phyloP scores from a whole-genome alignment of 192 early-diverging fungal species.

The Linnemannia elongata region DNA sequence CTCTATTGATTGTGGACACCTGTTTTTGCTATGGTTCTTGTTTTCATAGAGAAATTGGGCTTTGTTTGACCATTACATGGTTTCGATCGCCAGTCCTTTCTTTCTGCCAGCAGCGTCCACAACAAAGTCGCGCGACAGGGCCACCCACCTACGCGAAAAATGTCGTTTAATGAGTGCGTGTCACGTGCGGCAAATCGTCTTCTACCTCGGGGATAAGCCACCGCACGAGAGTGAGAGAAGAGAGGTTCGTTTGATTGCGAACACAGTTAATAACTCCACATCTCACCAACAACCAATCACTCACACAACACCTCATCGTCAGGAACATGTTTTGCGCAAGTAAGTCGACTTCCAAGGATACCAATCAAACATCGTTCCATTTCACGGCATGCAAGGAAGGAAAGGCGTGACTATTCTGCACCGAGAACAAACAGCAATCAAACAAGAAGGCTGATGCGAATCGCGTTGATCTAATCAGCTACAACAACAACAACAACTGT shows the following conservation, averaged over 20 bases:
- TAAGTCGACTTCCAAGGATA: conserved; percentile 25
- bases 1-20: no score
- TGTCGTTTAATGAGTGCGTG: no score
- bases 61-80: no score
- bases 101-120: no score
- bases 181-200: no score
- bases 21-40: no score
- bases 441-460: neutral
- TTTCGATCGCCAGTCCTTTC: no score
- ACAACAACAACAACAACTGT: neutral
- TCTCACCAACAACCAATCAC: conserved; percentile 1
- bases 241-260: neutral
- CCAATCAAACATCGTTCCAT: neutral
- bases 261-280: neutral
- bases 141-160: no score
- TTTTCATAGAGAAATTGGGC: no score
- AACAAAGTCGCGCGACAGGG: no score
- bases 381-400: neutral
- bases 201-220: no score
- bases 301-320: conserved; percentile 19
- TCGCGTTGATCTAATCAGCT: conserved; percentile 4
- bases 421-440: neutral
- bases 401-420: neutral
- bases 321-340: conserved; percentile 59
- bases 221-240: no score